Conservation (phyloP, 139 green algal genomes). For the Gonium pectorale region DNA sequence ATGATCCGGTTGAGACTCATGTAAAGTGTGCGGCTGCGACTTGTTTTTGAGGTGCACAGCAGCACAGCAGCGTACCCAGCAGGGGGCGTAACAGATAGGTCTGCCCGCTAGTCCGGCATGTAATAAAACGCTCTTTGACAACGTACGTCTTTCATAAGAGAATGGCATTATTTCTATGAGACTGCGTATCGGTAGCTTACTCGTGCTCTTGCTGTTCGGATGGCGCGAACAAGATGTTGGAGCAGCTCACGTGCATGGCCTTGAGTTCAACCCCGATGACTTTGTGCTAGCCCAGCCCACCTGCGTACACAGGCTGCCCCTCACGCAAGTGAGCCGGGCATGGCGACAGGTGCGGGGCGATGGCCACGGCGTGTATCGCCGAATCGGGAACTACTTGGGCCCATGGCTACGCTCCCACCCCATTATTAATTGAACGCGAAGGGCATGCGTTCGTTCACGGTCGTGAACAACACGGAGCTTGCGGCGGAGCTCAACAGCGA, state of each 20-base stretch:
- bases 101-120: too few relatives aligned
- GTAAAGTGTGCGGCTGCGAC: too few relatives aligned
- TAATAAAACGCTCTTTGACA: too few relatives aligned
- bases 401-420: background rate
- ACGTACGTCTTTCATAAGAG: too few relatives aligned
- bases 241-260: background rate
- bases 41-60: too few relatives aligned
- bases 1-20: too few relatives aligned
- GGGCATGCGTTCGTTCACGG: constrained; percentile 9
- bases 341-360: constrained; percentile 3
- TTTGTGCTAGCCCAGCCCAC: constrained; percentile 31
- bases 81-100: too few relatives aligned
- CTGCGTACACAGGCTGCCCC: constrained; percentile 24
- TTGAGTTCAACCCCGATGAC: constrained; percentile 14
- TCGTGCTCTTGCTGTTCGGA: background rate
- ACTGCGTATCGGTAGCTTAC: background rate
- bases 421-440: background rate
- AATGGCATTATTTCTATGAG: background rate
- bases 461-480: constrained; percentile 16
- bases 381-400: too few relatives aligned
- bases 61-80: too few relatives aligned
- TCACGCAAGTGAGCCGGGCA: background rate
- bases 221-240: background rate
- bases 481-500: constrained; percentile 5
- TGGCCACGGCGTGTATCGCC: background rate